A percentile compares a stretch with the other conserved stretches of the same genome.
These are phyloP conservation scores for Triticum monococcum DNA, from an alignment of 176 grass and related monocot species.

Conservation along the genomic window DNA sequence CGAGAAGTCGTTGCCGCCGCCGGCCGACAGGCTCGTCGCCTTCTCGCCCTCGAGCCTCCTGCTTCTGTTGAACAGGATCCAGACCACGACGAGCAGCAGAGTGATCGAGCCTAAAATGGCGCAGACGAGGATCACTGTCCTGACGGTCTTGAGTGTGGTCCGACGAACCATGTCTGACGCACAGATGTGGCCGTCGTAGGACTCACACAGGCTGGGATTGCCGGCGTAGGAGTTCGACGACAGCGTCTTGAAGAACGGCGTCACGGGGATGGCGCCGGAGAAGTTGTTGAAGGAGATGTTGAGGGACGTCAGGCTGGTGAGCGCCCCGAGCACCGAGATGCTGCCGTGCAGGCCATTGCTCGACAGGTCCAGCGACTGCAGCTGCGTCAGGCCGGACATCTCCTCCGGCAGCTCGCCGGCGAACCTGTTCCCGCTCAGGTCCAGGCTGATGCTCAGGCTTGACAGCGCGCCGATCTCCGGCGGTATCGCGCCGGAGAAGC, in stretches of 20 bases:
- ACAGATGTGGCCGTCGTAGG: slow-evolving; percentile 73
- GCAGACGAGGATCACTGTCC: slow-evolving; percentile 57
- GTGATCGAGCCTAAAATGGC: slow-evolving; percentile 52
- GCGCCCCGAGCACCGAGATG: slow-evolving; percentile 61
- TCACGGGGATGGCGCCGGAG: slow-evolving; percentile 82
- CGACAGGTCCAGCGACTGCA: slow-evolving; percentile 81
- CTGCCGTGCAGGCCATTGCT: slow-evolving; percentile 67
- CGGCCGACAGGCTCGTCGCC: slow-evolving; percentile 37
- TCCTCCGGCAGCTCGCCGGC: slow-evolving; percentile 70
- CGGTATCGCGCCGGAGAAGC: slow-evolving; percentile 58
- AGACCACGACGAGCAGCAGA: slow-evolving; percentile 45
- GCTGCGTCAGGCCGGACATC: slow-evolving; percentile 68
- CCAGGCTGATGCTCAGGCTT: slow-evolving; percentile 84
- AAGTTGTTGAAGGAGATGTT: slow-evolving; percentile 98
- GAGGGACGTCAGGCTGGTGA: slow-evolving; percentile 81
- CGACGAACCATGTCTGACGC: slow-evolving; percentile 59
- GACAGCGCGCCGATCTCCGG: slow-evolving; percentile 58
- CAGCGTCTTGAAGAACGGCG: slow-evolving; percentile 80
- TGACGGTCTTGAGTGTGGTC: slow-evolving; percentile 64
- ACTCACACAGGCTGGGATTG: slow-evolving; percentile 73
- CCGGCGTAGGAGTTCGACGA: slow-evolving; percentile 56
- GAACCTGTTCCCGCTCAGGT: slow-evolving; percentile 85
- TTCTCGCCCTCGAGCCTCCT: slow-evolving; percentile 40
- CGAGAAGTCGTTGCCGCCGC: slow-evolving; percentile 70
- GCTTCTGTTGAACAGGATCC: slow-evolving; percentile 74